Evolutionary conservation across 2,329 filamentous ascomycete genomes (phyloP), one percentile per base, ranked within the genome.

Genomic region (Hymenoscyphus albidus): DNA sequence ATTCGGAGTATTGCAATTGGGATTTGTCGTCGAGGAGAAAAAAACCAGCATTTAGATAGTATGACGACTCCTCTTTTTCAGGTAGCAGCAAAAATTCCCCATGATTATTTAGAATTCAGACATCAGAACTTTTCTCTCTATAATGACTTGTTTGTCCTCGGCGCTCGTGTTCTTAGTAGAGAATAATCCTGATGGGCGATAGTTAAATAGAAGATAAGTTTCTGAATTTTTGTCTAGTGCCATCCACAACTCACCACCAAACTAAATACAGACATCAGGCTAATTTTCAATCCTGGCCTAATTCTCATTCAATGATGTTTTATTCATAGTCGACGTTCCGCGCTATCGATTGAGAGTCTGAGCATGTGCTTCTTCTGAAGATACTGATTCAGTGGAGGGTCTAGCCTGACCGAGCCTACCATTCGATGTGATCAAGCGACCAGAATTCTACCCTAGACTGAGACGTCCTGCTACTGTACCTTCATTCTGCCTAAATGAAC

Each of bases 31-130:
- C 51, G 16, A 40, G 22, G 59, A 44, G 12, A 38, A 35, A 4
- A 16, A 56, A 27, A 27, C 58, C 58, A 67, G 57, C 62, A 65
- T 59, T 42, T 65, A 63, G 57, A 67, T 63, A 61, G 55, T 54
- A 63, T 63, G 60, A 63, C 64, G 64, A 64, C 31, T 64, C 48
- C 16, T 48, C 31, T 48, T 27, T 22, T 22, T 4, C 27, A 55
- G 57, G 38, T 27, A 57, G 14, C 35, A 51, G 38, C 44, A 44
- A 10, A 27, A 40, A 31, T 39, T 59, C 48, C 44, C n/a, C 40
- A 32, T 18, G 9, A 22, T 54, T 13, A 7, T 62, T 32, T 59
- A 59, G 58, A 42, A 27, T 22, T 39, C 35, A 59, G 38, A 27
- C 12, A 18, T 59, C 18, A 9, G n/a, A 27, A 13, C 10, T 13